Percentiles rank a stretch among this genome's conserved stretches.
These are phyloP conservation scores for Venturia carpophila DNA, from an alignment of 2,329 filamentous ascomycete genomes.

Conservation along the genomic window DNA sequence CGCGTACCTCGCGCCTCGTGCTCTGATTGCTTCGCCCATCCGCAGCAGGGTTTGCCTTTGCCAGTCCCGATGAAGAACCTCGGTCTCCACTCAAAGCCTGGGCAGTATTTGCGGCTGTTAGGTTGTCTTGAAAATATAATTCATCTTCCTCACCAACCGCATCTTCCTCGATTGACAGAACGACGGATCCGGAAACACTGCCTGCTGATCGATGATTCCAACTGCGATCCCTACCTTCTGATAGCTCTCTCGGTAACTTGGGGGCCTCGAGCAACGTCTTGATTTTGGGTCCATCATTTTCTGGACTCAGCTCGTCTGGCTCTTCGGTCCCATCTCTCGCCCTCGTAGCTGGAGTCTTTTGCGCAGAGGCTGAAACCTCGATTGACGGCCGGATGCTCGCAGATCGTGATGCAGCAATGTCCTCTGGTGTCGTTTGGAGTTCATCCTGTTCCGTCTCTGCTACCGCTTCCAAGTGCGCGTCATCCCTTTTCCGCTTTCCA, in stretches of 20 bases:
- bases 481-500: conserved; percentile 4
- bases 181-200: not conserved
- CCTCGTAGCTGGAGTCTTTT: not conserved
- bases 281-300: not conserved
- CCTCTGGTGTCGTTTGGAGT: not conserved
- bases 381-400: not conserved
- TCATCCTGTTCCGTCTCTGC: conserved; percentile 16
- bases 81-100: not conserved
- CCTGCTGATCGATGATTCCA: not conserved
- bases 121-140: not conserved
- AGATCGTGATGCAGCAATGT: not conserved
- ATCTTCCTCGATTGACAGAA: conserved; percentile 8
- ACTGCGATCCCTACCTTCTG: not conserved
- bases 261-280: not conserved
- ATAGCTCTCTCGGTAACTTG: not conserved
- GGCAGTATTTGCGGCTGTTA: not conserved
- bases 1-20: conserved; percentile 9
- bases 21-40: conserved; percentile 3
- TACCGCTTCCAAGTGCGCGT: not conserved
- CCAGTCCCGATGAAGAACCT: not conserved
- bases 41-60: not conserved
- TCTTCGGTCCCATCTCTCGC: not conserved
- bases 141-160: not conserved
- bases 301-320: conserved; percentile 16
- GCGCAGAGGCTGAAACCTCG: conserved; percentile 6